Base-by-base conservation (phyloP, 169 alveolate species). In the Plasmodium gallinaceum region DNA sequence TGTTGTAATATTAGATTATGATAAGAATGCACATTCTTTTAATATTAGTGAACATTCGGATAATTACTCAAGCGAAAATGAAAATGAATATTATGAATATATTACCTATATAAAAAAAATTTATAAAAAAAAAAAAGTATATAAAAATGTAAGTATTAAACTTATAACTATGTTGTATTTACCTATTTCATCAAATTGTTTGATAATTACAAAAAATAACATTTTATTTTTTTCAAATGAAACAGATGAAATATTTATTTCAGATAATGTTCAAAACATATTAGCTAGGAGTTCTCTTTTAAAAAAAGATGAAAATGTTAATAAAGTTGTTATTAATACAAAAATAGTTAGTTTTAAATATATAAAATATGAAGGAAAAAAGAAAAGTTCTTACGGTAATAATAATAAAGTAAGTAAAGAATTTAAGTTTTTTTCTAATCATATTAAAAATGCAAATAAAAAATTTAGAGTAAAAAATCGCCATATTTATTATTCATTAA, bases 81-180 rank as follows among this genome's bases (percentile, higher is more conserved):
- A 86, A 86, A 86, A 86, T 86, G 92, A 86, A 71, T 86, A 86
- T 52, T 86, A 86, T 86, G 92, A 73, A 45, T 86, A 86, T 65
- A 86, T 86, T 45, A 86, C 92, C 16, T 86, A 86, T 71, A 86
- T 86, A 26, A 86, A 86, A 54, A 86, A 71, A 20, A 70, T 61
- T 16, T 86, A 86, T 71, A 86, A 60, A 42, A 86, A 69, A 61
- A 58, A 60, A 71, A 58, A 24, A 86, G 26, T 45, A 18, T 66
- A 72, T 60, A 86, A 70, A 86, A n/a, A 70, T 72, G 66, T 58
- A 20, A 60, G 70, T 26, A 86, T 86, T 58, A 86, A 71, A 16
- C 75, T 86, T 22, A 32, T 86, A 6, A 86, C 92, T 8, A 61
- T 86, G 52, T 48, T 86, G 20, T 51, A 60, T 64, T 51, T 86